These are phyloP conservation scores for Sanghuangporus weigelae DNA, from an alignment of 1,284 basidiomycete genomes.

Conservation along the genomic window DNA sequence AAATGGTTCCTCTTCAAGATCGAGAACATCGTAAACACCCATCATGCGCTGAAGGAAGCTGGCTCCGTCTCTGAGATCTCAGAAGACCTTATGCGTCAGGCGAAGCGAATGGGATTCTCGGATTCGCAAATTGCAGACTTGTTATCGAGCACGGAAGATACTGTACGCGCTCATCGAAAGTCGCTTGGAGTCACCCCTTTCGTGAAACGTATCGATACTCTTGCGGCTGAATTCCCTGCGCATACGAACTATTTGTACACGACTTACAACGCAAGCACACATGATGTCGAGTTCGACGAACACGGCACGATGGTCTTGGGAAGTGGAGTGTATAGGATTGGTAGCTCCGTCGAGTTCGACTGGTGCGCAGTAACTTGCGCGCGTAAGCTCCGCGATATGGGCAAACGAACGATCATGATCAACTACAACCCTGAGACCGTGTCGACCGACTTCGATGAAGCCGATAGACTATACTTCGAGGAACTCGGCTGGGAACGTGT, in stretches of 20 bases:
- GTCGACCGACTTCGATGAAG: constrained; percentile 99
- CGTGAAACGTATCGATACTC: constrained; percentile 99
- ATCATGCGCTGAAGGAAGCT: constrained; percentile 65
- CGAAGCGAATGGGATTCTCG: constrained; percentile 93
- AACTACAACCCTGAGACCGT: constrained; percentile 99
- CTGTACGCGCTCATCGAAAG: constrained; percentile 85
- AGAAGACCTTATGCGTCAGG: constrained; percentile 65
- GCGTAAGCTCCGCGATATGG: constrained; percentile 85
- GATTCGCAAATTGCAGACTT: constrained; percentile 89
- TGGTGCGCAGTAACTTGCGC: constrained; percentile 99
- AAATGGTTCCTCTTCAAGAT: constrained; percentile 99
- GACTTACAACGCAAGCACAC: constrained; percentile 95
- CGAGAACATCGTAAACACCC: constrained; percentile 91
- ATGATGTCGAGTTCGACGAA: constrained; percentile 96
- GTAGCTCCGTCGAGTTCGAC: constrained; percentile 98
- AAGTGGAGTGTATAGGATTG: constrained; percentile 97
- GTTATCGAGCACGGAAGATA: constrained; percentile 58
- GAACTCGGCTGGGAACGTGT: constrained; percentile 97
- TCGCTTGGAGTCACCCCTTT: constrained; percentile 87
- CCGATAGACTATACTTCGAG: constrained; percentile 97
- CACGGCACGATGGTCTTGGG: constrained; percentile 99
- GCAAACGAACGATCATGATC: constrained; percentile 97
- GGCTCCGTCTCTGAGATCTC: constrained; percentile 58
- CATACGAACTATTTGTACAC: constrained; percentile 99
- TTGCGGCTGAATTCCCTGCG: constrained; percentile 98